A percentile compares a stretch with the other conserved stretches of the same genome.
Evolutionary conservation across 2,329 filamentous ascomycete genomes (phyloP).

Genomic region (Neofusicoccum kwambonambiense): DNA sequence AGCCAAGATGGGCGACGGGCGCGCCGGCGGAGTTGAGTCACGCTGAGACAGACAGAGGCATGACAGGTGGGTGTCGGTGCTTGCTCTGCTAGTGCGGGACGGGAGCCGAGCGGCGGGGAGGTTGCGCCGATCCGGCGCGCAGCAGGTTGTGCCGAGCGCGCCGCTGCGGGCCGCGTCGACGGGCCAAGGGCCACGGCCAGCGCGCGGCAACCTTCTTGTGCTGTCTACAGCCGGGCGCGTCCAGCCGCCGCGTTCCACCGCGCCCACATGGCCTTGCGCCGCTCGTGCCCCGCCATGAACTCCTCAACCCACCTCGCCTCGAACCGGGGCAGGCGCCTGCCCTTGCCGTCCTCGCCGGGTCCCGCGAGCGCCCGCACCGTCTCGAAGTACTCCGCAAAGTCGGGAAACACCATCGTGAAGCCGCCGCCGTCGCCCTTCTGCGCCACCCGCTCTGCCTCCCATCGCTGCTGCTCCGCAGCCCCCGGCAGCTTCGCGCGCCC

Average conservation of each 20-base stretch:
- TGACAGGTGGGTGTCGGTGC: background rate
- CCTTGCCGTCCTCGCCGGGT: constrained; percentile 39
- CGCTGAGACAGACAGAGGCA: background rate
- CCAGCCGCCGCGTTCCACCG: constrained; percentile 47
- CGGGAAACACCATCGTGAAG: constrained; percentile 59
- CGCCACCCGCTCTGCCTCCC: constrained; percentile 58
- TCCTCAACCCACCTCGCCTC: constrained; percentile 47
- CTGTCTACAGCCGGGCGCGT: background rate
- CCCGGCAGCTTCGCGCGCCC: constrained; percentile 54
- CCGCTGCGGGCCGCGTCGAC: too few species aligned
- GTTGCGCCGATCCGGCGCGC: background rate
- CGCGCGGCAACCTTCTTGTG: too few species aligned
- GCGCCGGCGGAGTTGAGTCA: background rate
- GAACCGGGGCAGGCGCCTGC: constrained; percentile 46
- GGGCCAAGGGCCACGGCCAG: too few species aligned
- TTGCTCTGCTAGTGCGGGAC: background rate
- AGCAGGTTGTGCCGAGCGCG: too few species aligned
- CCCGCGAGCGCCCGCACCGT: constrained; percentile 52
- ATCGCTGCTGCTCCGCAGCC: constrained; percentile 49
- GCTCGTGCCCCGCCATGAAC: constrained; percentile 57
- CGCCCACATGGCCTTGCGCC: constrained; percentile 59
- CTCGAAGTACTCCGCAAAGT: constrained; percentile 67
- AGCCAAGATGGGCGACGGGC: background rate
- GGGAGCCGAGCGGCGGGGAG: background rate
- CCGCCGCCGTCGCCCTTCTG: constrained; percentile 55